phyloP scores from a whole-genome alignment of 2,329 filamentous ascomycete genomes.

The Eutypa lata region DNA sequence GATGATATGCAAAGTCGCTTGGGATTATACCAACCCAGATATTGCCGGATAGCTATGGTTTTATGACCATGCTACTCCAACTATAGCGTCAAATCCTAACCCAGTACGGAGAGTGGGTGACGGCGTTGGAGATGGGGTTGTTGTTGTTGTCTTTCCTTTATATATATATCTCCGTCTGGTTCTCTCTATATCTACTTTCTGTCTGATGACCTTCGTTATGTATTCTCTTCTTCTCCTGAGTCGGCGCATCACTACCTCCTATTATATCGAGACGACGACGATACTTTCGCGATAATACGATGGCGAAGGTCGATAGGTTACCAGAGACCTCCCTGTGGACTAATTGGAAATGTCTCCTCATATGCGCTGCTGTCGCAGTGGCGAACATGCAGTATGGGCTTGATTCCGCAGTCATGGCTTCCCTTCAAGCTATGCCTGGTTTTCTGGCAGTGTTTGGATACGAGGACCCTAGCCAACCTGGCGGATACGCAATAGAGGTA shows the following conservation, averaged over 20 bases:
- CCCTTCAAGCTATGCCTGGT: slow-evolving; percentile 48
- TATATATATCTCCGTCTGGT: too few species aligned
- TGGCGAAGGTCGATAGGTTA: slow-evolving; percentile 17
- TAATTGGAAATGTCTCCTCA: slow-evolving; percentile 42
- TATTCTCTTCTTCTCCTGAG: not conserved
- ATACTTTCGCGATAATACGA: slow-evolving; percentile 7
- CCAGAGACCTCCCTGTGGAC: slow-evolving; percentile 34
- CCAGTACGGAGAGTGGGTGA: too few species aligned
- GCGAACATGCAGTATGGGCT: slow-evolving; percentile 53
- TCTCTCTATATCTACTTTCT: too few species aligned
- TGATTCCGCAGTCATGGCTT: slow-evolving; percentile 43
- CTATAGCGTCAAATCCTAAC: not conserved
- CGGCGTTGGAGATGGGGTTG: too few species aligned
- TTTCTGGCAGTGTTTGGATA: slow-evolving; percentile 50
- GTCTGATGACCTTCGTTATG: too few species aligned
- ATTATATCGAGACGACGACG: too few species aligned
- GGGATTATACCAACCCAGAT: slow-evolving; percentile 7
- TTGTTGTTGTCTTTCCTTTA: too few species aligned
- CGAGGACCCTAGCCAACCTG: slow-evolving; percentile 31
- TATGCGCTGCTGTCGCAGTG: slow-evolving; percentile 43
- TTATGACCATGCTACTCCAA: not conserved
- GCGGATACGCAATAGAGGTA: slow-evolving; percentile 40
- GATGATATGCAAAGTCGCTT: slow-evolving; percentile 1
- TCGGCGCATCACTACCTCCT: not conserved
- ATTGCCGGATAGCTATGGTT: not conserved